Conservation (phyloP, 192 early-diverging fungal genomes). For the Backusella mclennaniae region DNA sequence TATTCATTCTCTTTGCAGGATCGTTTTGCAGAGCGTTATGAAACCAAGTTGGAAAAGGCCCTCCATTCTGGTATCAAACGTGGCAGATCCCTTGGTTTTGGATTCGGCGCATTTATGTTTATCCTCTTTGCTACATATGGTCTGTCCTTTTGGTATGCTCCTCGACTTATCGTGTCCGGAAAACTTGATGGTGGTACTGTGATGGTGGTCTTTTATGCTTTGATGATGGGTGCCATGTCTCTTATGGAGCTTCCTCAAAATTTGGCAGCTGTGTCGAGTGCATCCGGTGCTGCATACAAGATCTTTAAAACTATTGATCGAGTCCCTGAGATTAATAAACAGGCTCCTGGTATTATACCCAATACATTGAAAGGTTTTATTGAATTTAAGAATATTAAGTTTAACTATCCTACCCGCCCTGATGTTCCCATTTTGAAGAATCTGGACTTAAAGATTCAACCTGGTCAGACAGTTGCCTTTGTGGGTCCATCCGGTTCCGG, state of each 20-base stretch:
- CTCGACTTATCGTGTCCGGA: slow-evolving; percentile 47
- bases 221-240: slow-evolving; percentile 74
- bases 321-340: slow-evolving; percentile 69
- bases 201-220: slow-evolving; percentile 82
- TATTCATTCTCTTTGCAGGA: slow-evolving; percentile 77
- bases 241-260: slow-evolving; percentile 69
- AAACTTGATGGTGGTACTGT: slow-evolving; percentile 50
- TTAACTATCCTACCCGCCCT: slow-evolving; percentile 79
- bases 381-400: slow-evolving; percentile 71
- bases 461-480: slow-evolving; percentile 82
- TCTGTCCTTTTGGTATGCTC: slow-evolving; percentile 83
- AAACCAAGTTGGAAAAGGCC: slow-evolving; percentile 56
- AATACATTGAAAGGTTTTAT: slow-evolving; percentile 59
- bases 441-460: slow-evolving; percentile 61
- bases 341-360: slow-evolving; percentile 39
- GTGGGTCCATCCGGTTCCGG: slow-evolving; percentile 84
- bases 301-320: slow-evolving; percentile 83
- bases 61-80: slow-evolving; percentile 60
- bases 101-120: slow-evolving; percentile 71
- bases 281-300: slow-evolving; percentile 74
- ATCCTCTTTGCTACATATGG: slow-evolving; percentile 72
- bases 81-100: slow-evolving; percentile 51
- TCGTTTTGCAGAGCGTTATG: slow-evolving; percentile 64
- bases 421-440: slow-evolving; percentile 78
- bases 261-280: slow-evolving; percentile 66